Evolutionary conservation across 805 yeast species (phyloP).

Genomic region (Lachancea cidri): DNA sequence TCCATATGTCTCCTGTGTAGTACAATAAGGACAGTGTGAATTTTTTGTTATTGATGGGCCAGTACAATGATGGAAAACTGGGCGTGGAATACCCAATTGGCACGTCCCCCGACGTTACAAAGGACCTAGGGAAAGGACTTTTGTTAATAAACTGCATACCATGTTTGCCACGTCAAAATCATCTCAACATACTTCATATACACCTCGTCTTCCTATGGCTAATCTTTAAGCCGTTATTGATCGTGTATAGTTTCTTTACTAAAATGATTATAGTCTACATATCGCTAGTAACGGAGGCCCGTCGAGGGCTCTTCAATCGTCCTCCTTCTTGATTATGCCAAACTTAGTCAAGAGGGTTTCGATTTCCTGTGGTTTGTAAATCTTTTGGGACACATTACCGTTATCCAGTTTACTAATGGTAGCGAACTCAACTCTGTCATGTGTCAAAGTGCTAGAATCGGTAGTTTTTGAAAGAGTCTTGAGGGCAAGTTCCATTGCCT

Average conservation of each 20-base stretch:
- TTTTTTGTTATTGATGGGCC: constrained; percentile 50
- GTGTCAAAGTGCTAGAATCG: constrained; percentile 77
- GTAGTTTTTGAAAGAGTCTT: constrained; percentile 91
- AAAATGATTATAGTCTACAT: constrained; percentile 2
- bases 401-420: constrained; percentile 51
- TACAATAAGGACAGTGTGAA: constrained; percentile 53
- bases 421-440: constrained; percentile 91
- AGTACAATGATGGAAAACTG: constrained; percentile 69
- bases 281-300: background rate
- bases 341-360: constrained; percentile 64
- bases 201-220: background rate
- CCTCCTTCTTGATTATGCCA: constrained; percentile 60
- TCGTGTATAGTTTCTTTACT: background rate
- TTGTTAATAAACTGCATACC: too few species aligned
- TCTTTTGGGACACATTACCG: constrained; percentile 57
- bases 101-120: constrained; percentile 44
- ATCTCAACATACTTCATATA: constrained; percentile 7
- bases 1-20: constrained; percentile 69
- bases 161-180: too few species aligned
- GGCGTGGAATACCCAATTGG: constrained; percentile 86
- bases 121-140: constrained; percentile 22
- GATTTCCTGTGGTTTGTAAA: constrained; percentile 78
- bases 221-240: background rate
- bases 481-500: constrained; percentile 82
- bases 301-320: constrained; percentile 11